A percentile compares a stretch with the other conserved stretches of the same genome.
These are phyloP conservation scores for Cyclocybe aegerita DNA, from an alignment of 768 basidiomycete species.

Conservation along the genomic window DNA sequence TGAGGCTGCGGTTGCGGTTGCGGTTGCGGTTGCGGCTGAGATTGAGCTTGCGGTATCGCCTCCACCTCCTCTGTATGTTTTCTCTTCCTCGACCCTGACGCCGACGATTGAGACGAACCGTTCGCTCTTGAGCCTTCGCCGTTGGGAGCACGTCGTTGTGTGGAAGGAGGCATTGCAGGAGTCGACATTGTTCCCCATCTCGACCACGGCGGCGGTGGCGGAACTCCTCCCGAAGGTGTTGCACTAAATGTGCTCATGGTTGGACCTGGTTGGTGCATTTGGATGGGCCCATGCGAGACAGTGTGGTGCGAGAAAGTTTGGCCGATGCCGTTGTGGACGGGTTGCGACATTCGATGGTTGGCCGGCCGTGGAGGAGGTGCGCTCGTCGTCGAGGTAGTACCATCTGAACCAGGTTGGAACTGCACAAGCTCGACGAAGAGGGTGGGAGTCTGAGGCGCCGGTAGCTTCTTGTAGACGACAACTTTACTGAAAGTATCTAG, in stretches of 20 bases:
- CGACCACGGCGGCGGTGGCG: constrained; percentile 45
- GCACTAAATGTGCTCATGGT: constrained; percentile 15
- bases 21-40: constrained; percentile 21
- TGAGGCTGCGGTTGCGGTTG: constrained; percentile 24
- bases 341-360: constrained; percentile 18
- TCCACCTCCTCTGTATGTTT: constrained; percentile 39
- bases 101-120: constrained; percentile 35
- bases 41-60: constrained; percentile 6
- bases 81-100: constrained; percentile 42
- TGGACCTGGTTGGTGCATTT: constrained; percentile 17
- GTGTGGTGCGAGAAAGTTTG: constrained; percentile 7
- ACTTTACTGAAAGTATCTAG: constrained; percentile 72
- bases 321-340: constrained; percentile 3
- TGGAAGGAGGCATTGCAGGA: constrained; percentile 43
- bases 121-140: constrained; percentile 29
- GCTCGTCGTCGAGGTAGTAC: constrained; percentile 20
- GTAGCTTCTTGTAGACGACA: constrained; percentile 66
- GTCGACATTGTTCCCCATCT: constrained; percentile 48
- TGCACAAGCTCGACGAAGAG: constrained; percentile 74
- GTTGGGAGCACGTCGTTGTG: constrained; percentile 37
- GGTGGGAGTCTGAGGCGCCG: constrained; percentile 62
- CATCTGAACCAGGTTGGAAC: constrained; percentile 55
- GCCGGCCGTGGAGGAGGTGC: constrained; percentile 19
- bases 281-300: constrained; percentile 8
- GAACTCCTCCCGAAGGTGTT: constrained; percentile 11